Conservation (phyloP, 805 yeast species). For the Teunomyces gatunensis region DNA sequence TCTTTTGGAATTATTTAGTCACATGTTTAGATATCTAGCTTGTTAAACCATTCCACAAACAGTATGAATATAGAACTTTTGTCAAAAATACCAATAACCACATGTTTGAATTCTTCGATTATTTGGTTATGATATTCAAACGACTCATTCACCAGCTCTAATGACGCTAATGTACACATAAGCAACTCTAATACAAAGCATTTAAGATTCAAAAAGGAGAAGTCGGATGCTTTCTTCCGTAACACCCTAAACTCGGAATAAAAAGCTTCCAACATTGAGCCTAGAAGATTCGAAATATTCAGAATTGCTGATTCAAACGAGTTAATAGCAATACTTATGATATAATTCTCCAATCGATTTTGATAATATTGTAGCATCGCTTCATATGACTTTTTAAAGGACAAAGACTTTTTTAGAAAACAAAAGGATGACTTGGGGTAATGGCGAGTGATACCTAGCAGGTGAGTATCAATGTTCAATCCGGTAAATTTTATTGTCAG, state of each 20-base stretch:
- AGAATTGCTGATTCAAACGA: constrained; percentile 10
- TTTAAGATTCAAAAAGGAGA: not conserved
- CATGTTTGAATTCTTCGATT: constrained; percentile 7
- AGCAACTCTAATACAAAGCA: not conserved
- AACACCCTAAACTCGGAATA: constrained; percentile 4
- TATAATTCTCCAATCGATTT: constrained; percentile 16
- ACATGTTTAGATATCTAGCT: not conserved
- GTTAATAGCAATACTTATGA: constrained; percentile 16
- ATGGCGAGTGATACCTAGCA: constrained; percentile 18
- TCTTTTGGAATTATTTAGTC: constrained; percentile 29
- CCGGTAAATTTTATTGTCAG: constrained; percentile 28
- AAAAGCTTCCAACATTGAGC: constrained; percentile 11
- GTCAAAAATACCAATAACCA: not conserved
- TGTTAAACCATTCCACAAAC: constrained; percentile 6
- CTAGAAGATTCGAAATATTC: constrained; percentile 10
- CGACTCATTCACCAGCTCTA: constrained; percentile 2
- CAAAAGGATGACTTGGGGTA: constrained; percentile 7
- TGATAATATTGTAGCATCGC: constrained; percentile 23
- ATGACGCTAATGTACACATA: not conserved
- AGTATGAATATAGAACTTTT: not conserved
- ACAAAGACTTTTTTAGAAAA: constrained; percentile 11
- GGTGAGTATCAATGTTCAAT: constrained; percentile 19
- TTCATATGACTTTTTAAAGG: constrained; percentile 18
- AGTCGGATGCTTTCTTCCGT: constrained; percentile 4
- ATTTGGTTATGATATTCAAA: constrained; percentile 6